These are phyloP conservation scores for Delitschia confertaspora DNA, from an alignment of 495 filamentous ascomycete genomes.

Conservation along the genomic window DNA sequence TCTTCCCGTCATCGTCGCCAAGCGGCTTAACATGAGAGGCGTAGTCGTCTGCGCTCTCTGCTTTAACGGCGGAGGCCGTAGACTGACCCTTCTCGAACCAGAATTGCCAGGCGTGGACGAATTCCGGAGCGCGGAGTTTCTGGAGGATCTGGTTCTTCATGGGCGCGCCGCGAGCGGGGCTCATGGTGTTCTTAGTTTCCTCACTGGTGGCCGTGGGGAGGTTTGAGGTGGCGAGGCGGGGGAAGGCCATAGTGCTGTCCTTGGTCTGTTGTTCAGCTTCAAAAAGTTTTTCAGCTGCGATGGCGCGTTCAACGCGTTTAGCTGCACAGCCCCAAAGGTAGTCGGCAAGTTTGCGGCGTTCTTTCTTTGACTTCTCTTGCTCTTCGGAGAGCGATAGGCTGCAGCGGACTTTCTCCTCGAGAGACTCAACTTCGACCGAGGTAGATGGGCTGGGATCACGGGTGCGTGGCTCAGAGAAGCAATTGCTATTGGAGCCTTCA, in stretches of 20 bases:
- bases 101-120: constrained; percentile 50
- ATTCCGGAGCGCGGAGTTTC: constrained; percentile 43
- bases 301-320: no score
- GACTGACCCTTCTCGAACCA: constrained; percentile 45
- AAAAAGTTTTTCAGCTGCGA: no score
- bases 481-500: no score
- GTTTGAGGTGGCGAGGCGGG: constrained; percentile 19
- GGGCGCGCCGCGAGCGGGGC: constrained; percentile 35
- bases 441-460: no score
- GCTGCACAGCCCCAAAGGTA: no score
- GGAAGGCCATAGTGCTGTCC: constrained; percentile 24
- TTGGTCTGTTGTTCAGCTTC: no score
- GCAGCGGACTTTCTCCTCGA: no score
- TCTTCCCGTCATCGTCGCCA: constrained; percentile 56
- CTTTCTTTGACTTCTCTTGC: no score
- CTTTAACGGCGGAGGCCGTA: constrained; percentile 3
- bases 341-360: no score
- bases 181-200: constrained; percentile 26
- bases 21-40: constrained; percentile 49
- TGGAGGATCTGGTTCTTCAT: constrained; percentile 36
- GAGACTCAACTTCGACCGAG: no score
- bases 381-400: no score
- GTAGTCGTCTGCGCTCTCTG: constrained; percentile 6
- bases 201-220: constrained; percentile 21
- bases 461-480: no score